These are phyloP conservation scores for Blastocystis sp. DNA, from an alignment of 352 stramenopile genomes.

Conservation along the genomic window DNA sequence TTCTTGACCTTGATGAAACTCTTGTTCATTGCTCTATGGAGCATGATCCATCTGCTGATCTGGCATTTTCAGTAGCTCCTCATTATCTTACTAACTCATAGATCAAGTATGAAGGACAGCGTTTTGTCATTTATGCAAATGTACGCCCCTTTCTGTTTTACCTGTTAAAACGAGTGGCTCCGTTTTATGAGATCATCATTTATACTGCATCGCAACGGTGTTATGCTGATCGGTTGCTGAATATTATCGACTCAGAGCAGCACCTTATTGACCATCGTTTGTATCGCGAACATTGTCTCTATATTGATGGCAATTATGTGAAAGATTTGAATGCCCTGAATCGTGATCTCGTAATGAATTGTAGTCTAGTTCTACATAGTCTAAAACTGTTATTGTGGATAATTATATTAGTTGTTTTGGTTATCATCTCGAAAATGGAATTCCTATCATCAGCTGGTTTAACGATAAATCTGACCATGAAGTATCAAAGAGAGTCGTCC, in stretches of 20 bases:
- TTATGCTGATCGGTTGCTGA: slow-evolving; percentile 35
- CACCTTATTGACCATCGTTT: slow-evolving; percentile 22
- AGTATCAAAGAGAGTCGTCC: neutral
- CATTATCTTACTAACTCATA: neutral
- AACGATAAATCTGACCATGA: slow-evolving; percentile 47
- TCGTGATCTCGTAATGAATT: slow-evolving; percentile 7
- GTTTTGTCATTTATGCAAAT: neutral
- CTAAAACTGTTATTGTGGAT: slow-evolving; percentile 58
- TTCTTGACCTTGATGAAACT: slow-evolving; percentile 52
- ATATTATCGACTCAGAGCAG: slow-evolving; percentile 32
- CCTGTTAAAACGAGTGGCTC: neutral
- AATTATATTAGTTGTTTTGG: slow-evolving; percentile 57
- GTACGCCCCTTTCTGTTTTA: slow-evolving; percentile 50
- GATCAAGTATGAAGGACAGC: neutral
- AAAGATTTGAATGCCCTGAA: slow-evolving; percentile 54
- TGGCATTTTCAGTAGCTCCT: neutral
- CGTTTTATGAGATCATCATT: slow-evolving; percentile 43
- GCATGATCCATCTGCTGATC: neutral
- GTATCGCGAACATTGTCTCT: slow-evolving; percentile 28
- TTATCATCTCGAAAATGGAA: slow-evolving; percentile 58
- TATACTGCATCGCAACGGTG: slow-evolving; percentile 42
- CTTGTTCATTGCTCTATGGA: slow-evolving; percentile 57
- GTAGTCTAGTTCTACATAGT: neutral
- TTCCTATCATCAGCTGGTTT: slow-evolving; percentile 60
- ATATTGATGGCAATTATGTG: slow-evolving; percentile 36